Evolutionary conservation across 176 grass and related monocot species (phyloP), one percentile per base, ranked within the genome.

Genomic region (Carex littledalei): DNA sequence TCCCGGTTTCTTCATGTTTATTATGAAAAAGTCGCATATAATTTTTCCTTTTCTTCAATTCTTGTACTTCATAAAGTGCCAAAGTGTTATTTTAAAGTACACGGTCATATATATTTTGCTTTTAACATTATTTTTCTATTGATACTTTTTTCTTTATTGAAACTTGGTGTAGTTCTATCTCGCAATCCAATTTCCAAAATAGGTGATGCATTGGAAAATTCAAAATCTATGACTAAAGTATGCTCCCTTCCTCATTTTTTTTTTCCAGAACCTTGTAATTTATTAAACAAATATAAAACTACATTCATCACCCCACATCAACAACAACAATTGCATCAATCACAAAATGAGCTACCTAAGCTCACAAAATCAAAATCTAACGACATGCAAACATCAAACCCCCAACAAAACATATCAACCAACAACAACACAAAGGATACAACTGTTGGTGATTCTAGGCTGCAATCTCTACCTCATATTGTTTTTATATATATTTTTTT

Each of bases 141-240:
- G n/a, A 56, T 26, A 22, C 17, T 35, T 39, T 55, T n/a, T 84
- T 15, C 5, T 26, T 63, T 54, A 84, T 73, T 6, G 86, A 84
- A 92, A 29, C 63, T 91, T 70, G 20, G 74, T 56, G 72, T 85
- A 98, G 95, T 94, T 94, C 89, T 98, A 26, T 98, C 95, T 83
- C 90, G 88, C 75, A 94, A 98, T 63, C 95, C 95, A 78, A 55
- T 98, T 77, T 29, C 85, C 70, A 70, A 94, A 63, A 86, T 98
- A 22, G 92, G 95, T 72, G 83, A 89, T 88, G 70, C 91, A 73
- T 90, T 98, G 86, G 41, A 55, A 67, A 90, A 91, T 88, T 86
- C 88, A 39, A 94, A 89, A 77, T 91, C 95, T 82, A 82, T 98
- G 82, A 94, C 89, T 77, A 98, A 98, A 90, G 95, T 98, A 86